Percentiles rank a stretch among this genome's conserved stretches.
Conservation (phyloP, 768 basidiomycete species). For the Tulasnella sp. region DNA sequence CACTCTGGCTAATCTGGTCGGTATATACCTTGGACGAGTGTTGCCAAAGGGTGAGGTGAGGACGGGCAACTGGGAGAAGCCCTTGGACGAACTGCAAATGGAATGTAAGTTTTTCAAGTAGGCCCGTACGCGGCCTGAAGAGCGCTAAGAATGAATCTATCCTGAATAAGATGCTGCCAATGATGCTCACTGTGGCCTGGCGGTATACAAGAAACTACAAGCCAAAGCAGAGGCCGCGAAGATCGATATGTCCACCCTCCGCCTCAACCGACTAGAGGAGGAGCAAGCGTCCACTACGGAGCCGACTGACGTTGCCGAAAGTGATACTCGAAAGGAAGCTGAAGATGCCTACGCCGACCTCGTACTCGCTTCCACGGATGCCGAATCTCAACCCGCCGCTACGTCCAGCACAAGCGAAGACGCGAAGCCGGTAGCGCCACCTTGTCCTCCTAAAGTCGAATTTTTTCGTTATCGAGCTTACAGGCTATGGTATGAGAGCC, state of each 20-base stretch:
- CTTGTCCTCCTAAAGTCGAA: background rate
- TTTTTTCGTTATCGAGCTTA: constrained; percentile 5
- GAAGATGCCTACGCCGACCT: background rate
- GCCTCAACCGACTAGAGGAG: background rate
- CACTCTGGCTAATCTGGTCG: constrained; percentile 44
- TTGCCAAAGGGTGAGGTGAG: constrained; percentile 48
- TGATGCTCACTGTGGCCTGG: constrained; percentile 47
- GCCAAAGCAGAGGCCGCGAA: constrained; percentile 35
- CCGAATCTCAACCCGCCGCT: background rate
- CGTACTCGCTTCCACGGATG: too few species aligned
- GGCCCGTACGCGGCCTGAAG: background rate
- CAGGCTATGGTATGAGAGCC: constrained; percentile 1
- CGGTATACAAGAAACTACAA: constrained; percentile 42
- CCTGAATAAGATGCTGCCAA: constrained; percentile 45
- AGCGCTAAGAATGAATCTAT: background rate
- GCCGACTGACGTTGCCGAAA: background rate
- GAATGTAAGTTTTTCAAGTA: constrained; percentile 33
- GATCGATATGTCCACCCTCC: constrained; percentile 2
- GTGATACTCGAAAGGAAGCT: background rate
- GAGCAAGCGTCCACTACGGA: background rate
- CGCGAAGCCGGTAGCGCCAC: background rate
- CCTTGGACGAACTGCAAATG: constrained; percentile 33
- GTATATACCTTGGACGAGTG: constrained; percentile 40
- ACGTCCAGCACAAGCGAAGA: background rate
- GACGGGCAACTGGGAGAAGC: constrained; percentile 44